These are phyloP conservation scores for Chalciporus pseudorubinellus DNA, from an alignment of 768 basidiomycete genomes.

Conservation along the genomic window DNA sequence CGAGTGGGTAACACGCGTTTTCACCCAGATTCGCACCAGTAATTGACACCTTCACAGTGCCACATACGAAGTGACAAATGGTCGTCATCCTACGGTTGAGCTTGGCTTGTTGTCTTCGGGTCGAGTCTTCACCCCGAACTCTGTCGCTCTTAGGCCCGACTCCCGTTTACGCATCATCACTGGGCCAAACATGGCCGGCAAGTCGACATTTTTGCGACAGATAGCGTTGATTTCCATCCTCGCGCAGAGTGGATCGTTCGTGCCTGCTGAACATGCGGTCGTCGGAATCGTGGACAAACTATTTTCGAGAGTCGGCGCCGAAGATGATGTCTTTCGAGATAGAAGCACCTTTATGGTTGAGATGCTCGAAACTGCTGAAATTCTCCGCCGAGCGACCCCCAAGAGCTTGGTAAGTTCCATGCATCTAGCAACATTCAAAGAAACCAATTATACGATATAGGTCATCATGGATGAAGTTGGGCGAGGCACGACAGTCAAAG, in stretches of 20 bases:
- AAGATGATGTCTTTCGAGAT: slow-evolving; percentile 92
- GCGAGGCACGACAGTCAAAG: slow-evolving; percentile 87
- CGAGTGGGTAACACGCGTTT: slow-evolving; percentile 47
- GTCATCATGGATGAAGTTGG: slow-evolving; percentile 99
- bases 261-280: slow-evolving; percentile 79
- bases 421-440: neutral
- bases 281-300: slow-evolving; percentile 88
- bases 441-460: slow-evolving; percentile 37
- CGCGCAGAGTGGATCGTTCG: slow-evolving; percentile 91
- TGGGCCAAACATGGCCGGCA: slow-evolving; percentile 95
- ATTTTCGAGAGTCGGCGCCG: slow-evolving; percentile 93
- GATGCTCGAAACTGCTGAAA: slow-evolving; percentile 92
- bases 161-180: slow-evolving; percentile 82
- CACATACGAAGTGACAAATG: slow-evolving; percentile 67
- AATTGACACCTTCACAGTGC: slow-evolving; percentile 33
- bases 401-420: slow-evolving; percentile 66
- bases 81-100: slow-evolving; percentile 93
- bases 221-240: slow-evolving; percentile 86
- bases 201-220: slow-evolving; percentile 91
- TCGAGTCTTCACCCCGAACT: slow-evolving; percentile 84
- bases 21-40: neutral
- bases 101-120: slow-evolving; percentile 72
- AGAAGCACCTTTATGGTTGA: slow-evolving; percentile 98
- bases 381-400: slow-evolving; percentile 78
- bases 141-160: slow-evolving; percentile 54